These are phyloP conservation scores for Peterozyma toletana DNA, from an alignment of 805 yeast genomes.

Conservation along the genomic window DNA sequence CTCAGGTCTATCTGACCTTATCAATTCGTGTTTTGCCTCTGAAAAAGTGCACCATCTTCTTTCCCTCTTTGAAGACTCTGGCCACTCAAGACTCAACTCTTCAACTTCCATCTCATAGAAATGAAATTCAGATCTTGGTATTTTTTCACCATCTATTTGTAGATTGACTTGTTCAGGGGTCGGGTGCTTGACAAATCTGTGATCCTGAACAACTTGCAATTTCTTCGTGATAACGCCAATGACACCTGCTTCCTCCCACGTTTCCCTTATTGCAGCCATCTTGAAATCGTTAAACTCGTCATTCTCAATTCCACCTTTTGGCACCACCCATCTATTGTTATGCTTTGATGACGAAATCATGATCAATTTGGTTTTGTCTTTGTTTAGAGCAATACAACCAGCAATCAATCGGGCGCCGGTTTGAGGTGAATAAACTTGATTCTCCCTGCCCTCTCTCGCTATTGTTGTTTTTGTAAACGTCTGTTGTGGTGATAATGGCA, in stretches of 20 bases:
- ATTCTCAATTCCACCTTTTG: constrained; percentile 90
- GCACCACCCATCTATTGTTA: constrained; percentile 74
- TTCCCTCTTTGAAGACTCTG: constrained; percentile 57
- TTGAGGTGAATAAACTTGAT: constrained; percentile 48
- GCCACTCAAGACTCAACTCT: constrained; percentile 59
- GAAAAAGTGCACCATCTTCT: constrained; percentile 71
- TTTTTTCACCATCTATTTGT: constrained; percentile 17
- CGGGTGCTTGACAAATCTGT: constrained; percentile 18
- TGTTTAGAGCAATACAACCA: constrained; percentile 75
- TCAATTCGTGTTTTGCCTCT: constrained; percentile 58
- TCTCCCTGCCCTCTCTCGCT: constrained; percentile 50
- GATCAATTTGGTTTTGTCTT: constrained; percentile 52
- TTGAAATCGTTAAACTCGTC: constrained; percentile 55
- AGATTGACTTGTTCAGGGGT: constrained; percentile 12
- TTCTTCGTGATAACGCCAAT: constrained; percentile 50
- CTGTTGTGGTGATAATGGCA: not conserved
- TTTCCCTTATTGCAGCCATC: constrained; percentile 70
- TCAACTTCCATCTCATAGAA: constrained; percentile 71
- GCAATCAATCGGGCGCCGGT: constrained; percentile 87
- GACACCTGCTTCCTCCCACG: constrained; percentile 98
- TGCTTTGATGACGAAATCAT: constrained; percentile 73
- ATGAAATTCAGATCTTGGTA: constrained; percentile 80
- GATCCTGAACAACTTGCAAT: constrained; percentile 64
- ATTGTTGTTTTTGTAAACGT: constrained; percentile 19
- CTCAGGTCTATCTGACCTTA: constrained; percentile 57